Evolutionary conservation across 805 yeast genomes (phyloP).

Genomic region (Wickerhamomyces subpelliculosus): DNA sequence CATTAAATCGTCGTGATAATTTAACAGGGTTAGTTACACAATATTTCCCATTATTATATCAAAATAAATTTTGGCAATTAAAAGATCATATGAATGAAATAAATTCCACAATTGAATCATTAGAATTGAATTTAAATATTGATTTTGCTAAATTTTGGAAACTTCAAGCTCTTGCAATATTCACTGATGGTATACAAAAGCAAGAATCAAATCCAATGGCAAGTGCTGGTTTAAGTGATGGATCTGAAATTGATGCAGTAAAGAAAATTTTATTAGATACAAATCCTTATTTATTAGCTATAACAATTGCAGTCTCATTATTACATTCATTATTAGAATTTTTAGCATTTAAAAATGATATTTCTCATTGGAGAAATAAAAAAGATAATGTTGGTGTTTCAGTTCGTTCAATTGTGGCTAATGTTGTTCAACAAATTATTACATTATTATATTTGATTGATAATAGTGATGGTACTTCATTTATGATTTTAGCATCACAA

Average conservation of each 20-base stretch:
- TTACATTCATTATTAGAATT: constrained; percentile 32
- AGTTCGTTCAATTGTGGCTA: constrained; percentile 31
- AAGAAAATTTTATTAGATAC: constrained; percentile 31
- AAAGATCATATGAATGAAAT: constrained; percentile 27
- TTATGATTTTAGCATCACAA: constrained; percentile 29
- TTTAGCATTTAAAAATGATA: constrained; percentile 35
- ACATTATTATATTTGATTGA: constrained; percentile 32
- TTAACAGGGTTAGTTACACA: constrained; percentile 23
- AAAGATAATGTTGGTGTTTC: constrained; percentile 34
- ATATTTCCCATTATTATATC: constrained; percentile 30
- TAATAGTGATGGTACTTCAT: constrained; percentile 31
- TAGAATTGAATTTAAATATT: constrained; percentile 24
- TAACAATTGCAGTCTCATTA: constrained; percentile 27
- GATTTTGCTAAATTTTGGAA: constrained; percentile 24
- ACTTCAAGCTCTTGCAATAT: constrained; percentile 22
- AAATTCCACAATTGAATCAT: constrained; percentile 15
- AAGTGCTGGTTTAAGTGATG: constrained; percentile 18
- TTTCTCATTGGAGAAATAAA: constrained; percentile 33
- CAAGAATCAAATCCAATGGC: constrained; percentile 20
- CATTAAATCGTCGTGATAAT: constrained; percentile 23
- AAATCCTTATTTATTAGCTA: constrained; percentile 26
- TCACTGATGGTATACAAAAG: constrained; percentile 24
- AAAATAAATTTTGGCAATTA: constrained; percentile 35
- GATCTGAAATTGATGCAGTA: constrained; percentile 28
- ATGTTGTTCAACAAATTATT: constrained; percentile 32